Base-by-base conservation (phyloP, 805 yeast genomes). In the Naumovozyma dairenensis region DNA sequence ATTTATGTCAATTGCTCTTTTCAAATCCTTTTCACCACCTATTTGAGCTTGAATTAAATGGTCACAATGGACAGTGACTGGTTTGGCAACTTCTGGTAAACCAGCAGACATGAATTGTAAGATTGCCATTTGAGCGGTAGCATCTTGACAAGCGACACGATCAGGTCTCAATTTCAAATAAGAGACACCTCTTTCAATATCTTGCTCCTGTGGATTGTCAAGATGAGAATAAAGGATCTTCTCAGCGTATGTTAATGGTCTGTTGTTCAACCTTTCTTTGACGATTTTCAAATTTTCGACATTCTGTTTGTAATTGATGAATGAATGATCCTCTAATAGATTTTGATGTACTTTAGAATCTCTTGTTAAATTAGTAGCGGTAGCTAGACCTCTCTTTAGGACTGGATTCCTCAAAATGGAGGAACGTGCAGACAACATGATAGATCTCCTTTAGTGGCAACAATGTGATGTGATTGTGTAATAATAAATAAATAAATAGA, bases 101-200 rank as follows among this genome's bases (percentile, higher is more conserved):
- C 94, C 94, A 50, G 94, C 93, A 41, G 94, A 81, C 93, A 86
- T 86, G 63, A 87, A 87, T 69, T 87, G 97, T 56, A 87, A 69
- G 49, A 87, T 74, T 37, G 96, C 96, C 97, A 87, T 87, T 70
- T 87, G 97, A 38, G 96, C 96, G 38, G 96, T 85, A 38, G 97
- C 97, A 70, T 87, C 97, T 71, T 87, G 97, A 81, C 94, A 86
- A 32, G 96, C 96, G 42, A 89, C 96, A 63, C 97, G 77, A 63
- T 87, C 97, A 36, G 97, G 97, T 66, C 94, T 80, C 59, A 89
- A 73, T 67, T 89, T 89, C 63, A 87, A 72, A 67, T 89, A 89
- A 32, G 92, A 80, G 37, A 76, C 73, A 58, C 97, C 96, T 62
- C 97, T 80, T 63, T 66, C 73, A 49, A 81, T 75, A 45, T 80